Percentiles rank a stretch among this genome's conserved stretches.
Conservation (phyloP, 176 grass and related monocot genomes). For the Oryza officinalis region DNA sequence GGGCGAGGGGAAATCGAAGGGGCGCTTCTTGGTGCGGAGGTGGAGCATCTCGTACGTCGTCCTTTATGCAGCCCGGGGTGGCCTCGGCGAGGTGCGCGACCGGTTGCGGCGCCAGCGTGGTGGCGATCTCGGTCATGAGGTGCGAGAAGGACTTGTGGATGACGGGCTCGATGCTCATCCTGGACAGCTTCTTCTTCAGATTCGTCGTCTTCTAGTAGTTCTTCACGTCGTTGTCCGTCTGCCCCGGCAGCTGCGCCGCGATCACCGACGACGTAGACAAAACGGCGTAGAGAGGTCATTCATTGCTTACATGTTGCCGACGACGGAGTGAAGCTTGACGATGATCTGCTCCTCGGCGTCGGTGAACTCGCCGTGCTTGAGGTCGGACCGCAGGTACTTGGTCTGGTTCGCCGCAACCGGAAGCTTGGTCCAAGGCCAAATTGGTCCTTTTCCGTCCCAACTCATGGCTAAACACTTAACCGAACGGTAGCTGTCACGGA, state of each 20-base stretch:
- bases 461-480: no score
- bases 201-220: constrained; percentile 98
- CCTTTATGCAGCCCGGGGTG: constrained; percentile 89
- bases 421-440: constrained; percentile 40
- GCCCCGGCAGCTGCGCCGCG: constrained; percentile 78
- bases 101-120: constrained; percentile 81
- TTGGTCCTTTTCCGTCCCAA: no score
- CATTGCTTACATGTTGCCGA: constrained; percentile 61
- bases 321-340: constrained; percentile 89
- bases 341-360: constrained; percentile 91
- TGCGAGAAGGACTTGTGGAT: constrained; percentile 98
- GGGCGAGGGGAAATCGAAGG: constrained; percentile 48
- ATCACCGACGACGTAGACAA: constrained; percentile 77
- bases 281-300: background rate
- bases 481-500: no score
- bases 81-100: constrained; percentile 90
- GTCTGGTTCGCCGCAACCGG: constrained; percentile 68
- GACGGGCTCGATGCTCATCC: constrained; percentile 98
- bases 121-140: constrained; percentile 97
- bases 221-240: constrained; percentile 99
- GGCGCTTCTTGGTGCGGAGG: constrained; percentile 82
- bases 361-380: constrained; percentile 92
- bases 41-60: constrained; percentile 93
- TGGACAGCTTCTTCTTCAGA: constrained; percentile 96
- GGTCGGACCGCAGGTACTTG: constrained; percentile 92